These are phyloP conservation scores for Glycyrrhiza uralensis DNA, from an alignment of 306 rosid species.

Conservation along the genomic window DNA sequence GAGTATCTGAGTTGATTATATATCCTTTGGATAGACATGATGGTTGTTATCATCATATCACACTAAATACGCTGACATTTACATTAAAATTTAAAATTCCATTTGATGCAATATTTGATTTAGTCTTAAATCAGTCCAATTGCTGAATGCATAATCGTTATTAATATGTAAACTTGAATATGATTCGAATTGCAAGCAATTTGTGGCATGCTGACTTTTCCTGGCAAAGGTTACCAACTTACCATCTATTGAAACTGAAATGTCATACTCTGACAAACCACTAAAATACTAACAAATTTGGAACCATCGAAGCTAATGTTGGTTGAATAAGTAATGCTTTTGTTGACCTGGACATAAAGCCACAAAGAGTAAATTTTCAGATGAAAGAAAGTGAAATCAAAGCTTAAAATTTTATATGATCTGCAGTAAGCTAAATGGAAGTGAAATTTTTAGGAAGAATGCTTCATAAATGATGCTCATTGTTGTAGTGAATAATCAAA, in stretches of 20 bases:
- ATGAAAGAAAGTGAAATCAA: background rate
- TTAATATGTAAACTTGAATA: conserved; percentile 5
- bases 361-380: background rate
- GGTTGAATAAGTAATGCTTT: background rate
- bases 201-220: background rate
- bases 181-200: background rate
- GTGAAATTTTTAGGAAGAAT: background rate
- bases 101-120: background rate
- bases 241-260: background rate
- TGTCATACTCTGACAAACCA: background rate
- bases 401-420: background rate
- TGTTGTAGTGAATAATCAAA: background rate
- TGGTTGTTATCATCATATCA: background rate
- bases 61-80: background rate
- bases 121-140: background rate
- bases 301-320: background rate
- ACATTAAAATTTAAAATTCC: background rate
- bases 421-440: background rate
- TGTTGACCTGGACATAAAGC: background rate
- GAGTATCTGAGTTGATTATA: background rate
- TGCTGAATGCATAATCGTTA: background rate
- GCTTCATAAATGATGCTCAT: background rate
- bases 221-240: background rate
- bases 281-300: background rate
- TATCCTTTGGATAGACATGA: background rate